A percentile compares a stretch with the other conserved stretches of the same genome.
Conservation (phyloP, 148 eudicot genomes). For the Camellia granthamiana region DNA sequence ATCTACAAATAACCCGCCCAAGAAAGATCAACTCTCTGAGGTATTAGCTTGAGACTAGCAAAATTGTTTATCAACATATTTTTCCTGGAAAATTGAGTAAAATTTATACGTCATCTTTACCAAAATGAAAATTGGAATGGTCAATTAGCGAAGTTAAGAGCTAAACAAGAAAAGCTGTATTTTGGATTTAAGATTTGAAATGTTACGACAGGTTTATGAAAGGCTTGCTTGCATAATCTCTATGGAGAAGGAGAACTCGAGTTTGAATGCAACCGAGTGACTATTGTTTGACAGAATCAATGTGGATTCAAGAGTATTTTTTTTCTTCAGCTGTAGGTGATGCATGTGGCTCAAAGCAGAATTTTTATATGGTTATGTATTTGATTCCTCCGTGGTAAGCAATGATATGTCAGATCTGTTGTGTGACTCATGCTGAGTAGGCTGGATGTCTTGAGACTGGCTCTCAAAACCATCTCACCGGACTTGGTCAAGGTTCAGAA, state of each 20-base stretch:
- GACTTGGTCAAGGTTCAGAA: neutral
- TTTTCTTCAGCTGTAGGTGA: too few relatives aligned
- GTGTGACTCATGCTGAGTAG: neutral
- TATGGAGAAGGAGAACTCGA: slow-evolving; percentile 72
- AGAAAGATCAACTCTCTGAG: slow-evolving; percentile 56
- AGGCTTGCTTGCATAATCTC: slow-evolving; percentile 62
- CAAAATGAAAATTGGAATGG: neutral
- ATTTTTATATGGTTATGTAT: neutral
- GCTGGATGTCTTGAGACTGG: neutral
- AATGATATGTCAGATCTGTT: neutral
- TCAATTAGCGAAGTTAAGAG: neutral
- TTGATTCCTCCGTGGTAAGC: neutral
- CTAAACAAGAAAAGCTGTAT: neutral
- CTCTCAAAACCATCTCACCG: neutral
- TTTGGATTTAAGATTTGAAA: neutral
- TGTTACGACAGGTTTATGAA: slow-evolving; percentile 52
- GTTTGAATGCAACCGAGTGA: slow-evolving; percentile 24
- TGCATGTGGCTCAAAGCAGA: neutral
- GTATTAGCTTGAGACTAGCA: slow-evolving; percentile 24
- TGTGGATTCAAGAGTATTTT: neutral
- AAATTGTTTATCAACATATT: neutral
- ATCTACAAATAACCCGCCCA: slow-evolving; percentile 27
- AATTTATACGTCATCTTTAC: neutral
- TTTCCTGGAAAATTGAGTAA: neutral
- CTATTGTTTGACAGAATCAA: neutral